These are phyloP conservation scores for Euphorbia corollata DNA, from an alignment of 441 rosid species.

Conservation along the genomic window DNA sequence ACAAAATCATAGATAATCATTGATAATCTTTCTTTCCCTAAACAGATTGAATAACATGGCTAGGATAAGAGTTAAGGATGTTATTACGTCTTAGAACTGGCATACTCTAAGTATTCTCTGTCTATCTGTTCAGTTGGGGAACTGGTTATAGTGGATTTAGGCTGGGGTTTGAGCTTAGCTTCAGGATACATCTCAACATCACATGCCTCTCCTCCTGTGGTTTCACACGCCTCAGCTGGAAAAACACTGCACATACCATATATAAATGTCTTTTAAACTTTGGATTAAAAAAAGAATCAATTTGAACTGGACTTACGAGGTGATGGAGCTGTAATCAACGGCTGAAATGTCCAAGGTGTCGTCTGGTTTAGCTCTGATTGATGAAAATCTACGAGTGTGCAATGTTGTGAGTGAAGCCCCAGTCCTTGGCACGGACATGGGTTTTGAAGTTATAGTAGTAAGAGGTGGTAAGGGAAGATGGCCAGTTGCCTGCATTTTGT, in stretches of 20 bases:
- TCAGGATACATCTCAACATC: constrained; percentile 47
- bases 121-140: constrained; percentile 31
- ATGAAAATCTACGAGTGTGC: constrained; percentile 17
- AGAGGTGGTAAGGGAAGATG: constrained; percentile 23
- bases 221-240: constrained; percentile 58
- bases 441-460: constrained; percentile 22
- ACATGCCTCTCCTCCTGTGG: constrained; percentile 51
- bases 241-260: constrained; percentile 37
- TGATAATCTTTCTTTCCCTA: too few relatives aligned
- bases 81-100: constrained; percentile 41
- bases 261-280: too few relatives aligned
- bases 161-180: constrained; percentile 36
- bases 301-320: constrained; percentile 28
- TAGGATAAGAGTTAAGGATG: constrained; percentile 9
- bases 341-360: constrained; percentile 22
- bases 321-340: constrained; percentile 39
- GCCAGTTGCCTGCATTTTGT: constrained; percentile 34
- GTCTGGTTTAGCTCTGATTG: constrained; percentile 21
- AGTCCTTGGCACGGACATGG: constrained; percentile 23
- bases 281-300: too few relatives aligned
- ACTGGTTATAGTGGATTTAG: constrained; percentile 11
- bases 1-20: constrained; percentile 1
- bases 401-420: constrained; percentile 19
- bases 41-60: neutral
- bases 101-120: constrained; percentile 43